Evolutionary conservation across 1,284 basidiomycete genomes (phyloP).

Genomic region (Pyrrhoderma lamaoense): DNA sequence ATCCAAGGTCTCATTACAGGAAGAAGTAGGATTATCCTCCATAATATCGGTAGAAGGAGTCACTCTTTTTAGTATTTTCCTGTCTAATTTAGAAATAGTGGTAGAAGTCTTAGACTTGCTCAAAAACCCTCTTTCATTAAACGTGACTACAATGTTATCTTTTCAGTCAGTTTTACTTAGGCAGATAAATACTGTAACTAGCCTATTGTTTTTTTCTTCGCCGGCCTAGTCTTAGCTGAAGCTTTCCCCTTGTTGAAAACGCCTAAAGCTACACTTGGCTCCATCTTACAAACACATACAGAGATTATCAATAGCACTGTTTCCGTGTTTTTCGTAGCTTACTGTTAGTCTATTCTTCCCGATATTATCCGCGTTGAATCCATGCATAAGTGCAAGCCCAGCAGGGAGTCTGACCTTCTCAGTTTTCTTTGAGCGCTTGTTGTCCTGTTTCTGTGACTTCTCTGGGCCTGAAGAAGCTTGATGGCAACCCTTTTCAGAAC

Average conservation of each 20-base stretch:
- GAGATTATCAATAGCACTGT: conserved; percentile 29
- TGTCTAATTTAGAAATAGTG: not conserved
- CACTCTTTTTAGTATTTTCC: not conserved
- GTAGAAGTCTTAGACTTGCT: conserved; percentile 22
- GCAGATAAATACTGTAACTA: too few relatives aligned
- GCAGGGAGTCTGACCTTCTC: conserved; percentile 35
- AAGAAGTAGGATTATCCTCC: too few relatives aligned
- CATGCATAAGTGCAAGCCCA: conserved; percentile 65
- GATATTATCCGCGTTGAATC: conserved; percentile 63
- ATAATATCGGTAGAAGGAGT: not conserved
- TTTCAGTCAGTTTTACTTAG: not conserved
- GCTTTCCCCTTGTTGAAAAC: conserved; percentile 70
- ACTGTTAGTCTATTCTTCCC: conserved; percentile 67
- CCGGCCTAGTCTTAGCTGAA: conserved; percentile 34
- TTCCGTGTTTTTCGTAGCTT: conserved; percentile 19
- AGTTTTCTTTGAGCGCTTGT: conserved; percentile 24
- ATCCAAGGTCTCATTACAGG: too few relatives aligned
- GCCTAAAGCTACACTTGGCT: conserved; percentile 33
- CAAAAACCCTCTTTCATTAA: conserved; percentile 50
- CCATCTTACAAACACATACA: conserved; percentile 19
- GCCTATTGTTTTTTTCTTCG: too few relatives aligned
- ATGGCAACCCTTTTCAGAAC: conserved; percentile 15
- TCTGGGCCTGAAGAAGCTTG: conserved; percentile 2
- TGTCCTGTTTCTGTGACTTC: conserved; percentile 19
- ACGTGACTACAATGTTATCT: conserved; percentile 23